Evolutionary conservation across 2,329 filamentous ascomycete genomes (phyloP).

Genomic region (Scedosporium minutisporum): DNA sequence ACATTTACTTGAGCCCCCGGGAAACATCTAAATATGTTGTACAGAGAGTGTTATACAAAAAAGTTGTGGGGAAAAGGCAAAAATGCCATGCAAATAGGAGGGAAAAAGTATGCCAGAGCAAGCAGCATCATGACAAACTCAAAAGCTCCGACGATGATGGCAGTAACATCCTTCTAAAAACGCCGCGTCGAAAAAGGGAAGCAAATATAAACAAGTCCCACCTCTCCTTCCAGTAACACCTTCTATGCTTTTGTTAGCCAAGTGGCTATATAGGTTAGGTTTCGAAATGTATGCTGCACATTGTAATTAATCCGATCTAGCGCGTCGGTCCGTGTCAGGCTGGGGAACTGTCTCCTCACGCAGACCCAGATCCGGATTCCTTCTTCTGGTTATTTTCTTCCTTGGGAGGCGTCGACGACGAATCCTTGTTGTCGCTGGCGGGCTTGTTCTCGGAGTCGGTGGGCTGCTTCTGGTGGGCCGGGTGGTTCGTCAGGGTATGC

Average conservation of each 20-base stretch:
- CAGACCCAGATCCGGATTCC: constrained; percentile 1
- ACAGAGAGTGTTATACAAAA: constrained; percentile 5
- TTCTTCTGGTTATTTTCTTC: constrained; percentile 1
- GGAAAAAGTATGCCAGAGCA: not conserved
- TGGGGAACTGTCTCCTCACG: not conserved
- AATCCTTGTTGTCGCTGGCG: constrained; percentile 13
- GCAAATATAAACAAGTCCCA: not conserved
- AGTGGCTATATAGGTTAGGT: not conserved
- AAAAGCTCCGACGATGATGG: not conserved
- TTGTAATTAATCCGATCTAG: not conserved
- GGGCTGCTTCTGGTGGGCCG: constrained; percentile 36
- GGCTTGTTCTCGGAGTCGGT: constrained; percentile 17
- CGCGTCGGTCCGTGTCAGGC: not conserved
- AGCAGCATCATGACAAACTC: not conserved
- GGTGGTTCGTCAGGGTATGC: constrained; percentile 81
- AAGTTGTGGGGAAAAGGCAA: not conserved
- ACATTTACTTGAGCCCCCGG: not conserved
- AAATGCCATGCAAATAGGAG: not conserved
- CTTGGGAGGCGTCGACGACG: constrained; percentile 11
- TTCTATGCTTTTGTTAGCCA: not conserved
- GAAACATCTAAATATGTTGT: constrained; percentile 1
- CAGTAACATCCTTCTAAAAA: not conserved
- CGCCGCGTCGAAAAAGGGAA: constrained; percentile 1
- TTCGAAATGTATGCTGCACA: not conserved
- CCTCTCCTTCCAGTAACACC: constrained; percentile 5